A percentile compares a stretch with the other conserved stretches of the same genome.
These are phyloP conservation scores for Parathielavia appendiculata DNA, from an alignment of 495 filamentous ascomycete species.

Conservation along the genomic window DNA sequence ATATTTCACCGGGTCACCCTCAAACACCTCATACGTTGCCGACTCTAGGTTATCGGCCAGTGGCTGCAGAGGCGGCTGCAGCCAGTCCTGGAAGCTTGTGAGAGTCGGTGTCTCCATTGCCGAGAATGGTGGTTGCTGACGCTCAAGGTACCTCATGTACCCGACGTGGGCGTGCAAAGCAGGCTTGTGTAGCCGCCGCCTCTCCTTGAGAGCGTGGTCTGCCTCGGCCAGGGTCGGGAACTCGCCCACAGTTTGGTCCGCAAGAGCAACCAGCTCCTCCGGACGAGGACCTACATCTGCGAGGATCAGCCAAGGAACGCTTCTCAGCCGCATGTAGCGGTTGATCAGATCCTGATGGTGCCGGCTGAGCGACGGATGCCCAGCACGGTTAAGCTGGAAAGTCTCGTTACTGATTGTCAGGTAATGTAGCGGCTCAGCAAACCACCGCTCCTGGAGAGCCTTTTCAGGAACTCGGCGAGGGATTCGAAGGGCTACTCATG, in stretches of 20 bases:
- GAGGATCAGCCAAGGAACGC: conserved; percentile 73
- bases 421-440: conserved; percentile 82
- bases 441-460: conserved; percentile 81
- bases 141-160: conserved; percentile 80
- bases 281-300: conserved; percentile 66
- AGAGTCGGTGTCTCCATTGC: conserved; percentile 42
- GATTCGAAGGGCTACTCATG: conserved; percentile 61
- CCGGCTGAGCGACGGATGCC: conserved; percentile 77
- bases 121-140: conserved; percentile 62
- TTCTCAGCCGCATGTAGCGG: conserved; percentile 76
- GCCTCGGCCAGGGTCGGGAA: conserved; percentile 66
- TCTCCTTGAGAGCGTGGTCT: conserved; percentile 35
- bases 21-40: conserved; percentile 97
- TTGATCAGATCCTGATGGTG: conserved; percentile 73
- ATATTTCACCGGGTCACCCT: conserved; percentile 97
- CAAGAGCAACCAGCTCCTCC: conserved; percentile 44
- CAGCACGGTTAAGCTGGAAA: conserved; percentile 73
- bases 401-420: conserved; percentile 60
- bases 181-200: conserved; percentile 26
- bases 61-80: conserved; percentile 90
- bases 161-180: conserved; percentile 56
- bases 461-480: conserved; percentile 72
- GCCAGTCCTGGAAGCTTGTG: conserved; percentile 71
- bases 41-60: conserved; percentile 94
- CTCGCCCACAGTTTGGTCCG: conserved; percentile 36